These are phyloP conservation scores for Pythium monospermum DNA, from an alignment of 352 stramenopile genomes.

Conservation along the genomic window DNA sequence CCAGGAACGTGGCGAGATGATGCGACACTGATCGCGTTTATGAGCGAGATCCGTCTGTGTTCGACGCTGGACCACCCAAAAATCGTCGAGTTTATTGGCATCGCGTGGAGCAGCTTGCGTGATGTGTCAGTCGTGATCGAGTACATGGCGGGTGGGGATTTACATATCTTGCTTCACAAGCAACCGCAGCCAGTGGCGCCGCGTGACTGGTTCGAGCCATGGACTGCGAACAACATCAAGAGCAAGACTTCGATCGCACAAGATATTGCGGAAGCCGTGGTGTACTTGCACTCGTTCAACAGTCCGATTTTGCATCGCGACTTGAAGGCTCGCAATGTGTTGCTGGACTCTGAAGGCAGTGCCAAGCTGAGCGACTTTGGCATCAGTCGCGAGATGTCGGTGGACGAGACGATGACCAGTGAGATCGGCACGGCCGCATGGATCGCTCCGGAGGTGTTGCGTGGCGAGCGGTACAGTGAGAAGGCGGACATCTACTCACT, in stretches of 20 bases:
- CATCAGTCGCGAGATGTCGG: constrained; percentile 5
- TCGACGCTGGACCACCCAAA: constrained; percentile 26
- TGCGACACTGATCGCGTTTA: constrained; percentile 12
- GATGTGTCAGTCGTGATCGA: constrained; percentile 24
- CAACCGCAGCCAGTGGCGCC: constrained; percentile 1
- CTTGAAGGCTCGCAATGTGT: constrained; percentile 12
- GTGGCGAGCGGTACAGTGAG: too few species aligned
- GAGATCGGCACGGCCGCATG: too few species aligned
- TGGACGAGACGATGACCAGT: too few species aligned
- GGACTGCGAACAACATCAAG: neutral
- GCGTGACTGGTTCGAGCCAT: neutral
- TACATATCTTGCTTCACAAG: too few species aligned
- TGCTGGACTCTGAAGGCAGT: neutral
- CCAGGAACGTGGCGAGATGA: constrained; percentile 16
- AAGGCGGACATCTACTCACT: too few species aligned
- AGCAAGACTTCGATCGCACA: constrained; percentile 6
- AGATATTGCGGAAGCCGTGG: constrained; percentile 10
- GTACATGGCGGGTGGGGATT: constrained; percentile 23
- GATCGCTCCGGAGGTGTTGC: too few species aligned
- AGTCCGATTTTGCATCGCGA: constrained; percentile 14
- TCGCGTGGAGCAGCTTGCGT: constrained; percentile 21
- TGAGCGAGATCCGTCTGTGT: constrained; percentile 29
- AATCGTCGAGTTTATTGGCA: constrained; percentile 25
- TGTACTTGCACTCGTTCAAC: constrained; percentile 18
- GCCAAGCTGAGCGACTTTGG: constrained; percentile 13